Conservation (phyloP, 306 rosid genomes). For the Trifolium fragiferum region DNA sequence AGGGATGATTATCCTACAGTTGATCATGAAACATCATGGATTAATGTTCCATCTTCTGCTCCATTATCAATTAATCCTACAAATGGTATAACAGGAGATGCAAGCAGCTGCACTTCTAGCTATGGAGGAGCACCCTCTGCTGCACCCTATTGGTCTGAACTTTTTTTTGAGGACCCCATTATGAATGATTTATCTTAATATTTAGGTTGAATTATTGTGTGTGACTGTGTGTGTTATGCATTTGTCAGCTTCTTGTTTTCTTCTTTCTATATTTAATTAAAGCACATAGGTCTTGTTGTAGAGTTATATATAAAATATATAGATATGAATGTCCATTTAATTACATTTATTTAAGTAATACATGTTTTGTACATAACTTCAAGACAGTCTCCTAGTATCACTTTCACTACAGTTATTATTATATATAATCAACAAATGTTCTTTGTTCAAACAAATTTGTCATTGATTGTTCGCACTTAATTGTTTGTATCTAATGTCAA, state of each 20-base stretch:
- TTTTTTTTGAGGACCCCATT: constrained; percentile 55
- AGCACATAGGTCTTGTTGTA: constrained; percentile 37
- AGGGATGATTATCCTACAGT: constrained; percentile 41
- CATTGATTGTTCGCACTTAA: not conserved
- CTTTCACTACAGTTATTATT: constrained; percentile 21
- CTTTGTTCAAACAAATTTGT: constrained; percentile 23
- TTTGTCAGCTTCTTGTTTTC: constrained; percentile 29
- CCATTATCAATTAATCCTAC: constrained; percentile 47
- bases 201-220: constrained; percentile 39
- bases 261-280: constrained; percentile 33
- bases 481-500: no score
- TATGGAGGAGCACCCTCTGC: constrained; percentile 54
- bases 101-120: constrained; percentile 61
- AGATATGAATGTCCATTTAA: constrained; percentile 17
- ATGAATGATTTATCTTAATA: constrained; percentile 55
- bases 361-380: constrained; percentile 46
- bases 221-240: constrained; percentile 35
- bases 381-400: constrained; percentile 36
- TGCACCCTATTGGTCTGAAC: constrained; percentile 61
- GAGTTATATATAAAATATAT: constrained; percentile 10
- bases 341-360: constrained; percentile 9
- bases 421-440: constrained; percentile 4
- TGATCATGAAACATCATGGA: constrained; percentile 51
- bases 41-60: constrained; percentile 36
- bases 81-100: constrained; percentile 55